These are phyloP conservation scores for Sphagnum tenellum DNA, from an alignment of 225 moss, liverwort and hornwort species.

Conservation along the genomic window DNA sequence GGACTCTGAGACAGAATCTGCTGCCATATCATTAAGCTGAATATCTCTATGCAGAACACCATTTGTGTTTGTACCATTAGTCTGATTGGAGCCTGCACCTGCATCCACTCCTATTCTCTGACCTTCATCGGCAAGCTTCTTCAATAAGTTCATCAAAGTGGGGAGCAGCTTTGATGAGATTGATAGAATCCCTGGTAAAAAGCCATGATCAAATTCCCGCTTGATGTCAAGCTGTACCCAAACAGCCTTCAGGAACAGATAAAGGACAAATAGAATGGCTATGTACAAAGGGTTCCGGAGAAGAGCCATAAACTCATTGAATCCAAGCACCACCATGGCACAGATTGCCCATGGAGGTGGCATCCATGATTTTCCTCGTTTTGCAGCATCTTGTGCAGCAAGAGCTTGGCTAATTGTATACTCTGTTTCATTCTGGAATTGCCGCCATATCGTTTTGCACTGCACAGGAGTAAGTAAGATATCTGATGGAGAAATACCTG, in stretches of 20 bases:
- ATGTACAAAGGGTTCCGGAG: slow-evolving; percentile 88
- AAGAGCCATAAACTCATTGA: slow-evolving; percentile 91
- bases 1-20: slow-evolving; percentile 7
- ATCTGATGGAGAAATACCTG: slow-evolving; percentile 51
- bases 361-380: slow-evolving; percentile 64
- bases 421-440: slow-evolving; percentile 90
- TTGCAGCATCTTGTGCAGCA: slow-evolving; percentile 77
- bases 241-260: slow-evolving; percentile 70
- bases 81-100: neutral
- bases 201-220: slow-evolving; percentile 75
- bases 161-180: slow-evolving; percentile 80
- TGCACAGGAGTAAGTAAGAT: slow-evolving; percentile 80
- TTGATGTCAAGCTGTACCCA: slow-evolving; percentile 85
- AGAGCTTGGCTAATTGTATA: slow-evolving; percentile 87
- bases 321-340: slow-evolving; percentile 77
- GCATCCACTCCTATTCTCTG: slow-evolving; percentile 21
- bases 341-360: slow-evolving; percentile 92
- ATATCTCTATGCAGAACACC: slow-evolving; percentile 5
- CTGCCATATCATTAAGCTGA: slow-evolving; percentile 31
- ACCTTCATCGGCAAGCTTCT: slow-evolving; percentile 77
- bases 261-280: slow-evolving; percentile 56
- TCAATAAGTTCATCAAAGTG: slow-evolving; percentile 74
- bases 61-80: slow-evolving; percentile 4
- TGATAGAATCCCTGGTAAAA: slow-evolving; percentile 71
- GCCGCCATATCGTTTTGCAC: slow-evolving; percentile 86